These are phyloP conservation scores for Daldinia childiae DNA, from an alignment of 495 filamentous ascomycete species.

Conservation along the genomic window DNA sequence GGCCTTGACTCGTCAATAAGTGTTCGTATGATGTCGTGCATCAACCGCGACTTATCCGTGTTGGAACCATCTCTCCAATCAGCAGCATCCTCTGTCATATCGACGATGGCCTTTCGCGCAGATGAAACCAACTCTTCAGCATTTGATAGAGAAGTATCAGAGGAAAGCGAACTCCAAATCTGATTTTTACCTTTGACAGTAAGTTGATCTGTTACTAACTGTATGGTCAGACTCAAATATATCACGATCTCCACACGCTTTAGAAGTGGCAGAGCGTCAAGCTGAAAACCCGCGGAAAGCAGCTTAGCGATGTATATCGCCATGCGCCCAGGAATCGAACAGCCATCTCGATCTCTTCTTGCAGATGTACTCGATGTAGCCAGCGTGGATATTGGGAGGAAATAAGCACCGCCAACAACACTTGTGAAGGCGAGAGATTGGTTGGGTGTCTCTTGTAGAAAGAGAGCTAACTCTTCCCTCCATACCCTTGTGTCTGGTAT, in stretches of 20 bases:
- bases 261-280: conserved; percentile 44
- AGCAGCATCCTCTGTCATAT: conserved; percentile 51
- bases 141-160: conserved; percentile 64
- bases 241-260: conserved; percentile 53
- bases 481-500: conserved; percentile 57
- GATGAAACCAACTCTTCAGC: conserved; percentile 68
- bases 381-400: conserved; percentile 61
- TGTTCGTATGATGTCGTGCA: conserved; percentile 50
- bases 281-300: conserved; percentile 50
- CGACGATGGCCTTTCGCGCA: conserved; percentile 62
- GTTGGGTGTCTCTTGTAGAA: conserved; percentile 67
- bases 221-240: conserved; percentile 51
- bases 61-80: conserved; percentile 47
- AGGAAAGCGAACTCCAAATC: conserved; percentile 49
- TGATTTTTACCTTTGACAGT: conserved; percentile 45
- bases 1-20: conserved; percentile 48
- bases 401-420: conserved; percentile 73
- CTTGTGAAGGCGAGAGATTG: conserved; percentile 76
- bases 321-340: conserved; percentile 77
- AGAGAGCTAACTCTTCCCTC: conserved; percentile 60
- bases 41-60: conserved; percentile 39
- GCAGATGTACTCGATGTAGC: conserved; percentile 39
- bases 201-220: conserved; percentile 57
- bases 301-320: conserved; percentile 70
- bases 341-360: conserved; percentile 70